Evolutionary conservation across 2,329 filamentous ascomycete genomes (phyloP).

Genomic region (Trichoderma semiorbis): DNA sequence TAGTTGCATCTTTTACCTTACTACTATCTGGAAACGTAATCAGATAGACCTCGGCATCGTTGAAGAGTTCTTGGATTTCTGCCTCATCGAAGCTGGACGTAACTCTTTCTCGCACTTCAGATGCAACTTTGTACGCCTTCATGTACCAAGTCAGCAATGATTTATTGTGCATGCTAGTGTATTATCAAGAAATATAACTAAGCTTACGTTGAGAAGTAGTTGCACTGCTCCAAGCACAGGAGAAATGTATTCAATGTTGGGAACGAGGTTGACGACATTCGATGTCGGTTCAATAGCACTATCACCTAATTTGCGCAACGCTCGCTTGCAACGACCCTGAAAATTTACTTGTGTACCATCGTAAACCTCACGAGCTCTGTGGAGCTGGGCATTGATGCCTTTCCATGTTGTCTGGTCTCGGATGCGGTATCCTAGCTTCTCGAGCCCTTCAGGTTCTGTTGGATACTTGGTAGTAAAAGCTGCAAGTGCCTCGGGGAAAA

Average conservation of each 20-base stretch:
- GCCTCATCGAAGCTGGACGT: not conserved
- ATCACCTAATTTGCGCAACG: not conserved
- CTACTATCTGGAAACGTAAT: conserved; percentile 1
- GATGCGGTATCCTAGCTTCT: not conserved
- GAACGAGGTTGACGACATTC: not conserved
- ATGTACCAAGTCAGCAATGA: not conserved
- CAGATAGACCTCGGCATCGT: not conserved
- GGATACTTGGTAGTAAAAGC: not conserved
- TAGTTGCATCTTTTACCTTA: not conserved
- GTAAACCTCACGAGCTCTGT: conserved; percentile 2
- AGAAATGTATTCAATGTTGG: conserved; percentile 4
- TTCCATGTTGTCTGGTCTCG: conserved; percentile 5
- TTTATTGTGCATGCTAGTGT: not conserved
- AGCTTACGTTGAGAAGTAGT: not conserved
- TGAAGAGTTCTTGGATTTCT: not conserved
- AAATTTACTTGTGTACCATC: conserved; percentile 5
- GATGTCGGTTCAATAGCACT: not conserved
- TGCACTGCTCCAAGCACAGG: conserved; percentile 2
- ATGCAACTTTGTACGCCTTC: not conserved
- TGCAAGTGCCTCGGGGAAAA: not conserved
- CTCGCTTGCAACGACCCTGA: not conserved
- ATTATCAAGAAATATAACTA: not conserved
- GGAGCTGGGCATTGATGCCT: conserved; percentile 3
- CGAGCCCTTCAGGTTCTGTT: not conserved
- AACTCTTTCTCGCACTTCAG: not conserved